Evolutionary conservation across 2,329 filamentous ascomycete genomes (phyloP), one percentile per base, ranked within the genome.

Genomic region (Exophiala mesophila): DNA sequence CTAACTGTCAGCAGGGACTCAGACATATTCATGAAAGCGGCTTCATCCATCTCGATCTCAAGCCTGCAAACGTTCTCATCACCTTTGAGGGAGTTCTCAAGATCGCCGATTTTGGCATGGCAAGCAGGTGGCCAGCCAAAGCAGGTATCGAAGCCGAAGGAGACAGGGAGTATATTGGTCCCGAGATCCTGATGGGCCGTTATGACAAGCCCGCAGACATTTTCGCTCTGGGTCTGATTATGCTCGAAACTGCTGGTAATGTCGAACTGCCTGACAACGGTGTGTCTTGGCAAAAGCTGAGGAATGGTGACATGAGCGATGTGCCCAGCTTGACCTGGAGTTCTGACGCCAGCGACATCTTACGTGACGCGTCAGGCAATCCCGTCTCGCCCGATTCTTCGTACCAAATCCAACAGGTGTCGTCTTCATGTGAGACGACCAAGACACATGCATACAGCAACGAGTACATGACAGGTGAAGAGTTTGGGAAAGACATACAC

Each of bases 131-230:
- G 80, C 86, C 88, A 10, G 85, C 83, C 12, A 76, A 81, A 34
- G 73, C 78, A 41, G 79, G 82, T 41, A 83, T 92, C 47, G 88
- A 96, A 54, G 84, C 86, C 30, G 92, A 98, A 68, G 92, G 92
- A 21, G 92, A 98, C 61, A 85, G 92, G 36, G 87, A 95, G 61
- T 98, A 98, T 62, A 90, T 98, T 60, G 90, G 86, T 1, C 89
- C 89, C 0, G 92, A 98, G 64, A 88, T 95, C 49, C 78, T 98
- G 15, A 79, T 80, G 59, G 90, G 89, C 30, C 78, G 82, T 50
- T 92, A 85, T 55, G 88, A 94, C 66, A 92, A 90, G 63, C 85
- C 90, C 26, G 85, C 88, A 24, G 92, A 98, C 63, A 78, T 98
- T 37, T 98, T 96, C 64, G 87, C 92, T 8, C 78, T 98, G 20